Conservation (phyloP, 768 basidiomycete species). For the Leccinum aurantiacum region DNA sequence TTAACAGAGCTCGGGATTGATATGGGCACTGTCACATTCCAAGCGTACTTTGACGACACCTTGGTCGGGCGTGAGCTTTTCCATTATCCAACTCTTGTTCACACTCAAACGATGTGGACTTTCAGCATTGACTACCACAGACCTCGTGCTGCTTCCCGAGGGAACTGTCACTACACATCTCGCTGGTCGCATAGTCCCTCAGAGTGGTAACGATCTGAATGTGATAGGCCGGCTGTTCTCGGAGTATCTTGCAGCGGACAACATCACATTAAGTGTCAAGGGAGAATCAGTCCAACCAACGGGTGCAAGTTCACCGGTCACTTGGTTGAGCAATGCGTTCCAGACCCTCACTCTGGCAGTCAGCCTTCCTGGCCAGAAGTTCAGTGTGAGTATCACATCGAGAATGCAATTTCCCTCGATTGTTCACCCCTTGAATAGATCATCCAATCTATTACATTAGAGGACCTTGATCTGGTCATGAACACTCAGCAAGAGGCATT, state of each 20-base stretch:
- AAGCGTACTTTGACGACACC: conserved; percentile 55
- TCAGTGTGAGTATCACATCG: conserved; percentile 37
- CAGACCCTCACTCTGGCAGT: conserved; percentile 62
- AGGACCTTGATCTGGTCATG: conserved; percentile 57
- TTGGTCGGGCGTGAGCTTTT: conserved; percentile 58
- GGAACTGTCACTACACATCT: conserved; percentile 52
- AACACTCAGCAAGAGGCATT: conserved; percentile 52
- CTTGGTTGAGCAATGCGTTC: conserved; percentile 72
- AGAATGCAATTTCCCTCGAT: neutral
- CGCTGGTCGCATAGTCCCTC: conserved; percentile 62
- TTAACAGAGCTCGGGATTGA: conserved; percentile 64
- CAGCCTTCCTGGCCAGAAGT: conserved; percentile 59
- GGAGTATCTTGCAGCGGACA: conserved; percentile 59
- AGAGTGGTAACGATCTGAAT: conserved; percentile 53
- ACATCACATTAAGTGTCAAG: conserved; percentile 57
- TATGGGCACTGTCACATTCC: conserved; percentile 63
- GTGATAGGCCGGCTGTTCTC: conserved; percentile 65
- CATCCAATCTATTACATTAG: conserved; percentile 61
- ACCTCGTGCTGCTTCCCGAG: conserved; percentile 51
- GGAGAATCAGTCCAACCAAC: conserved; percentile 62
- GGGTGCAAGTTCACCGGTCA: conserved; percentile 49
- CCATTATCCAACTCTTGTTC: neutral
- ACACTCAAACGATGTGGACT: neutral
- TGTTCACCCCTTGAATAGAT: conserved; percentile 37
- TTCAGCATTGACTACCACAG: conserved; percentile 51